Evolutionary conservation across 495 filamentous ascomycete genomes (phyloP).

Genomic region (Podospora tetraspora): DNA sequence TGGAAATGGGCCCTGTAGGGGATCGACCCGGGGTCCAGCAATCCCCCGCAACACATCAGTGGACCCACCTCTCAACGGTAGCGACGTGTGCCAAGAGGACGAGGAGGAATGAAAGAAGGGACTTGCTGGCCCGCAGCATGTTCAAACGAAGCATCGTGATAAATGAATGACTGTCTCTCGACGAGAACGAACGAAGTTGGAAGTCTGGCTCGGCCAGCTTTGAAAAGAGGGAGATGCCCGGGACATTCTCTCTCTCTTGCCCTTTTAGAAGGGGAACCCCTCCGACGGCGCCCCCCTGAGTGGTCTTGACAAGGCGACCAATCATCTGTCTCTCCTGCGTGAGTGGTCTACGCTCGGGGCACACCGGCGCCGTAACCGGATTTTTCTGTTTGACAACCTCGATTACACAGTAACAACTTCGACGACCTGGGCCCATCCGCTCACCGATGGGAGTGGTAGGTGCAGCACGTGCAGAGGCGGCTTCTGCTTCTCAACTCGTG

Average conservation of each 20-base stretch:
- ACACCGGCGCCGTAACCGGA: no score
- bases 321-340: no score
- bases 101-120: neutral
- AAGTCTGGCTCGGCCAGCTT: neutral
- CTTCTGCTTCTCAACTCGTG: no score
- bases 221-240: neutral
- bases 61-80: neutral
- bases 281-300: no score
- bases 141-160: neutral
- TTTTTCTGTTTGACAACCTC: no score
- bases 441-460: no score
- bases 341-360: no score
- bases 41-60: neutral
- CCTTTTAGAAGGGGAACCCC: neutral
- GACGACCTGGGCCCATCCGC: no score
- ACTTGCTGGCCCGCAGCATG: neutral
- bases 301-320: no score
- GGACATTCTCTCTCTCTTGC: neutral
- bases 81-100: neutral
- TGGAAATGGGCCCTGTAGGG: neutral
- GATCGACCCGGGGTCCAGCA: neutral
- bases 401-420: no score
- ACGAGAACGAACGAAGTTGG: neutral
- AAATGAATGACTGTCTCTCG: neutral
- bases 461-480: no score